A percentile compares a stretch with the other conserved stretches of the same genome.
Conservation (phyloP, 345 rosid species). For the Hypericum androsaemum region DNA sequence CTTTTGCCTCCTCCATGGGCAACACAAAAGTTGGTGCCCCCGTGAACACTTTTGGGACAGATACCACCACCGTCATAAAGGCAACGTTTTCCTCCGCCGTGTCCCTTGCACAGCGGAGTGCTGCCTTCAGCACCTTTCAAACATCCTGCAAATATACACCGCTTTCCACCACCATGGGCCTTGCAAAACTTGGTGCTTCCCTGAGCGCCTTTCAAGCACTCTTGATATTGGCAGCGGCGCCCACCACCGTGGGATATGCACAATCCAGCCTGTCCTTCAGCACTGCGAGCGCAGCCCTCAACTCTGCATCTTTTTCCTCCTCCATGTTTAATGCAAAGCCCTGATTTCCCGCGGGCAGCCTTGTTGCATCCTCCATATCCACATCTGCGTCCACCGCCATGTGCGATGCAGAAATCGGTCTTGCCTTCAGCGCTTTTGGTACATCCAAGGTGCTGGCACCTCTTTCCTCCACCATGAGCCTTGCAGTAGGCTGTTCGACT, state of each 20-base stretch:
- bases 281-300: slow-evolving; percentile 75
- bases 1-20: slow-evolving; percentile 98
- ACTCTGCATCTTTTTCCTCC: slow-evolving; percentile 90
- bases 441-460: slow-evolving; percentile 89
- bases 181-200: slow-evolving; percentile 91
- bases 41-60: slow-evolving; percentile 92
- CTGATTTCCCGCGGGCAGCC: slow-evolving; percentile 93
- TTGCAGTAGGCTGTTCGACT: slow-evolving; percentile 91
- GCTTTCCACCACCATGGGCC: slow-evolving; percentile 95
- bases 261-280: slow-evolving; percentile 90
- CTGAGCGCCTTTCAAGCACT: slow-evolving; percentile 79
- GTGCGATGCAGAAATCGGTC: slow-evolving; percentile 82
- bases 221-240: slow-evolving; percentile 56
- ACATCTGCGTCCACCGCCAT: slow-evolving; percentile 92
- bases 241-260: slow-evolving; percentile 99
- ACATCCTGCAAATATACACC: slow-evolving; percentile 88
- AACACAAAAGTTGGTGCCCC: slow-evolving; percentile 88
- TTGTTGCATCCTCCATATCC: slow-evolving; percentile 63
- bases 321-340: slow-evolving; percentile 89
- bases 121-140: slow-evolving; percentile 94
- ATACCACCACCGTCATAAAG: slow-evolving; percentile 86
- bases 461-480: slow-evolving; percentile 91
- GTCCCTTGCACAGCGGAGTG: slow-evolving; percentile 90
- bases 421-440: slow-evolving; percentile 95
- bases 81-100: slow-evolving; percentile 96